Evolutionary conservation across 2,329 filamentous ascomycete genomes (phyloP), one percentile per base, ranked within the genome.

Genomic region (Exophiala viscosa): DNA sequence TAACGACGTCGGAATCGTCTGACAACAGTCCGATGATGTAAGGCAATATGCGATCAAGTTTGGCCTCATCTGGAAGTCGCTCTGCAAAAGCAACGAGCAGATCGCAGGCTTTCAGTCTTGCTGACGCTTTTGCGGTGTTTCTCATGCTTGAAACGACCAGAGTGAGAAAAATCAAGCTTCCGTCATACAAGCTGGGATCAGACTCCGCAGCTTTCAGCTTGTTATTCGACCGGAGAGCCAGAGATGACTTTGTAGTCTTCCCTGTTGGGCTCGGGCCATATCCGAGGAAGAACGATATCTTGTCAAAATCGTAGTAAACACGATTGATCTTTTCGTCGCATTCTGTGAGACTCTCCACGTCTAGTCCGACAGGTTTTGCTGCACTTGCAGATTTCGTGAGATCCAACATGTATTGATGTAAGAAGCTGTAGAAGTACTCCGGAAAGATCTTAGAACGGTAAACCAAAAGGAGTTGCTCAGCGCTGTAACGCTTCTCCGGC

Each of bases 331-430:
- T 83, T 60, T 96, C 90, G 69, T 99, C 93, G 1, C 90, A 85
- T 69, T 96, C 90, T 55, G 87, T 87, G 47, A 91, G 76, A 64
- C 91, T 95, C 59, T 81, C 83, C 2, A 78, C 73, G 9, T 82
- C 78, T 1, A 86, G 82, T 8, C 86, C 85, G 38, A 89, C 79
- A 9, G 85, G 81, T 47, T 81, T 84, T 59, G 87, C 85, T 1
- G 89, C 90, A 1, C 89, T 88, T 0, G 87, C 88, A 0, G 91
- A 87, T 67, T 97, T 90, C 3, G 93, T 97, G 57, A 99, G 88
- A 49, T 95, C 81, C 61, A 89, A 88, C 90, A 99, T 96, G 67
- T 99, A 96, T 64, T 96, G 91, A 67, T 99, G 93, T 31, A 99
- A 77, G 66, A 99, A 97, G 66, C 84, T 95, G 76, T 96, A 97